Conservation (phyloP, 1,284 basidiomycete species). For the Bondarzewia mesenterica region DNA sequence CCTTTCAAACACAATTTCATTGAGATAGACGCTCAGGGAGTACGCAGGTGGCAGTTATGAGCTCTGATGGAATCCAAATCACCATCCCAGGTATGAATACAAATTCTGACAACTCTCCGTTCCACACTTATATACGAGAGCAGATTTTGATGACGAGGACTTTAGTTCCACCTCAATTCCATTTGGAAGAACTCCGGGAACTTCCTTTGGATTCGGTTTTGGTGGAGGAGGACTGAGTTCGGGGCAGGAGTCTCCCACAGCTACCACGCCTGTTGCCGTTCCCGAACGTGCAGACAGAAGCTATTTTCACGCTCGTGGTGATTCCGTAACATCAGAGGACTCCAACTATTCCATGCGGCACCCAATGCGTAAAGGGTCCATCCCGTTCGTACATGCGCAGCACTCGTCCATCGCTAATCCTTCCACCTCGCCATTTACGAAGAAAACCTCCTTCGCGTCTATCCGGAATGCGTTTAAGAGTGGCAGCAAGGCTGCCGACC, state of each 20-base stretch:
- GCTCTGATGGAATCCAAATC: slow-evolving; percentile 64
- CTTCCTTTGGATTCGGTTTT: slow-evolving; percentile 25
- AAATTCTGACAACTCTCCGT: background rate
- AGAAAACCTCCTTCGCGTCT: slow-evolving; percentile 81
- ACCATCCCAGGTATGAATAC: slow-evolving; percentile 63
- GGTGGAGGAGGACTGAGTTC: slow-evolving; percentile 24
- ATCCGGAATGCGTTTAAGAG: slow-evolving; percentile 85
- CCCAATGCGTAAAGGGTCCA: slow-evolving; percentile 31
- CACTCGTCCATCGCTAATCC: slow-evolving; percentile 59
- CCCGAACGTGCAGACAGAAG: slow-evolving; percentile 44
- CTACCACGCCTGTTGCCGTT: slow-evolving; percentile 38
- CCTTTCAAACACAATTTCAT: too few species aligned
- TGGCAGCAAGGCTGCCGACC: slow-evolving; percentile 39
- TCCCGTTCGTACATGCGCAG: slow-evolving; percentile 57
- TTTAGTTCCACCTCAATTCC: slow-evolving; percentile 52
- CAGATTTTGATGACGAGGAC: slow-evolving; percentile 71
- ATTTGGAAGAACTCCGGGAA: slow-evolving; percentile 45
- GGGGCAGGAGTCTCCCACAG: slow-evolving; percentile 60
- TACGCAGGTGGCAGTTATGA: slow-evolving; percentile 6
- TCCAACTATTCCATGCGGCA: slow-evolving; percentile 52
- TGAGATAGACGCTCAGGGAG: background rate
- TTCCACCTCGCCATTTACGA: slow-evolving; percentile 48
- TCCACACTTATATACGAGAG: background rate
- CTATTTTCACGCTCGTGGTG: slow-evolving; percentile 69
- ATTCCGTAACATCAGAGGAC: slow-evolving; percentile 60